Evolutionary conservation across 768 basidiomycete genomes (phyloP).

Genomic region (Mycena albidolilacea): DNA sequence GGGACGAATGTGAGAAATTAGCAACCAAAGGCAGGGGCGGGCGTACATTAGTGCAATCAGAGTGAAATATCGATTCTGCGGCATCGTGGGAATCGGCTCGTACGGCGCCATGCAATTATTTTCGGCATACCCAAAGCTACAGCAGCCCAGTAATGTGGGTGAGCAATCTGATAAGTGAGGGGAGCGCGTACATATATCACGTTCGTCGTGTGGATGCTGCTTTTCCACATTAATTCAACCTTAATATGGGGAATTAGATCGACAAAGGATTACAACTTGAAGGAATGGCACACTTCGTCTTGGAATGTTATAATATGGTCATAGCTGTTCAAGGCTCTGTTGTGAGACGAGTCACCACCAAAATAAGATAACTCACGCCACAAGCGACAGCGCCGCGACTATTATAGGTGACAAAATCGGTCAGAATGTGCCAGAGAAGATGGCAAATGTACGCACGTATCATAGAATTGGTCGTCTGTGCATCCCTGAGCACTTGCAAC

Average conservation of each 20-base stretch:
- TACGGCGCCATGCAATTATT: neutral
- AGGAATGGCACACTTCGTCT: constrained; percentile 20
- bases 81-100: neutral
- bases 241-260: neutral
- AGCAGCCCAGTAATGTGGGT: neutral
- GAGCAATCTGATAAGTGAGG: neutral
- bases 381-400: constrained; percentile 32
- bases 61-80: constrained; percentile 38
- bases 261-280: too few relatives aligned
- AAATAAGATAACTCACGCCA: constrained; percentile 25
- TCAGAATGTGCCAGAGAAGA: neutral
- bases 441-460: constrained; percentile 25
- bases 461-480: constrained; percentile 34
- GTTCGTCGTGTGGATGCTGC: constrained; percentile 21
- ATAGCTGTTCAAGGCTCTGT: constrained; percentile 15
- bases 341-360: neutral
- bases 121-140: constrained; percentile 15
- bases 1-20: neutral
- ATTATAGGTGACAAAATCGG: constrained; percentile 3
- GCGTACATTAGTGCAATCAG: constrained; percentile 27
- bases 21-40: neutral
- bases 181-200: constrained; percentile 27
- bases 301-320: constrained; percentile 33
- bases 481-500: constrained; percentile 28
- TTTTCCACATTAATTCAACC: constrained; percentile 38